phyloP scores from a whole-genome alignment of 805 yeast genomes.

The Sugiyamaella americana region DNA sequence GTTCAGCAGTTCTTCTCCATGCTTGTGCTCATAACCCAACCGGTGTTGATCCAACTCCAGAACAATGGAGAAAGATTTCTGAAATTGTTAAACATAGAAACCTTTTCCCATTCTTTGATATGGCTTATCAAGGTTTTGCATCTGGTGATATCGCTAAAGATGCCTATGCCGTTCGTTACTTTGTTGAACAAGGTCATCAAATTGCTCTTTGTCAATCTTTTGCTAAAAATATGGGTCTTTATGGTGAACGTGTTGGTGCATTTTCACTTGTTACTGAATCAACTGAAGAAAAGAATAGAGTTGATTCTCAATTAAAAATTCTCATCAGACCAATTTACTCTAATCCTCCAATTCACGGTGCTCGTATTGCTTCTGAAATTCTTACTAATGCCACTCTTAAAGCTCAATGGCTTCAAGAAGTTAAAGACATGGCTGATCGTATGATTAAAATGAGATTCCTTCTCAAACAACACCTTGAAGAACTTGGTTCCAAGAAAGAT shows the following conservation, averaged over 20 bases:
- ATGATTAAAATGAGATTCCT: slow-evolving; percentile 63
- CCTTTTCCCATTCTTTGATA: slow-evolving; percentile 78
- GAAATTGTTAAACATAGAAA: slow-evolving; percentile 51
- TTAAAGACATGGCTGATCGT: slow-evolving; percentile 70
- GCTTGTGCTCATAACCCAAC: slow-evolving; percentile 98
- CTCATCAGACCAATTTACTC: slow-evolving; percentile 83
- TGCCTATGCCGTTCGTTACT: slow-evolving; percentile 47
- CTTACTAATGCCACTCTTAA: slow-evolving; percentile 55
- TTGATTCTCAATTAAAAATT: slow-evolving; percentile 76
- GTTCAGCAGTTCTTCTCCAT: slow-evolving; percentile 69
- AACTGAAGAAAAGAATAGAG: slow-evolving; percentile 41
- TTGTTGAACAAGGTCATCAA: slow-evolving; percentile 37
- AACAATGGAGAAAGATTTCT: slow-evolving; percentile 74
- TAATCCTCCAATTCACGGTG: slow-evolving; percentile 93
- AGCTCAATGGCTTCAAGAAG: slow-evolving; percentile 75
- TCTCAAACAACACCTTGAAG: slow-evolving; percentile 56
- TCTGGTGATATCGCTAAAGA: slow-evolving; percentile 78
- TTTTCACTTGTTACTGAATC: slow-evolving; percentile 51
- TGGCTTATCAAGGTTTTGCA: slow-evolving; percentile 95
- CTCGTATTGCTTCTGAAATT: slow-evolving; percentile 77
- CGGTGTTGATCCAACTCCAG: slow-evolving; percentile 80
- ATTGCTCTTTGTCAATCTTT: slow-evolving; percentile 75
- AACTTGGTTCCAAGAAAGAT: slow-evolving; percentile 48
- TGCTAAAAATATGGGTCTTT: slow-evolving; percentile 91
- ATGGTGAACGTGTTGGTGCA: slow-evolving; percentile 93